Evolutionary conservation across 2,329 filamentous ascomycete genomes (phyloP).

Genomic region (Diplodia corticola): DNA sequence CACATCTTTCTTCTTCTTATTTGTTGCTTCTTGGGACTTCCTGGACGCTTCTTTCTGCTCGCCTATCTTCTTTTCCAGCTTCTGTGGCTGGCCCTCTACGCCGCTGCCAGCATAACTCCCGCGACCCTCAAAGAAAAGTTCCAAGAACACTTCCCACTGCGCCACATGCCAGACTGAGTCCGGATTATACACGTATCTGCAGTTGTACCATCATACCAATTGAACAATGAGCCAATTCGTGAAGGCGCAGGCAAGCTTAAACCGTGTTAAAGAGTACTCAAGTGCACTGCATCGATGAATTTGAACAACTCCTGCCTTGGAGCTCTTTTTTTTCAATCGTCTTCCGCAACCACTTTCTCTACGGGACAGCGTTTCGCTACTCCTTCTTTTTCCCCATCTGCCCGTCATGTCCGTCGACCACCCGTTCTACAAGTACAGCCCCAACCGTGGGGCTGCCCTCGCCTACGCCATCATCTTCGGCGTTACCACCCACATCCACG

Average conservation of each 20-base stretch:
- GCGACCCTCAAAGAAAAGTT: too few species aligned
- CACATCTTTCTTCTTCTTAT: too few species aligned
- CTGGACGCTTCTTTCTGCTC: too few species aligned
- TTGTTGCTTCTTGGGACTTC: too few species aligned
- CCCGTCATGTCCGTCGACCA: neutral
- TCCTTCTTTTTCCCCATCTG: neutral
- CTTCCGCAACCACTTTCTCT: too few species aligned
- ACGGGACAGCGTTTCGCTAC: too few species aligned
- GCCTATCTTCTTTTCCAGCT: too few species aligned
- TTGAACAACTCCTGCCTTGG: neutral
- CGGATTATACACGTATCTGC: neutral
- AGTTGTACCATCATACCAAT: neutral
- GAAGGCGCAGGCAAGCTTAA: neutral
- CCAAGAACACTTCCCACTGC: too few species aligned
- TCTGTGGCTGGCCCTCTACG: too few species aligned
- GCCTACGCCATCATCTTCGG: conserved; percentile 3
- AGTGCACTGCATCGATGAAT: neutral
- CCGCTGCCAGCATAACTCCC: too few species aligned
- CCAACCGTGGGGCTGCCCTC: conserved; percentile 28
- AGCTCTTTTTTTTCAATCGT: neutral
- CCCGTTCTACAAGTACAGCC: conserved; percentile 35
- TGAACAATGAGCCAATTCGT: neutral
- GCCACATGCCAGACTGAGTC: too few species aligned
- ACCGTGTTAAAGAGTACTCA: neutral
- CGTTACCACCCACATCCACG: neutral